Evolutionary conservation across 1,139 yeast species (phyloP).

Genomic region (Spathaspora sp.): DNA sequence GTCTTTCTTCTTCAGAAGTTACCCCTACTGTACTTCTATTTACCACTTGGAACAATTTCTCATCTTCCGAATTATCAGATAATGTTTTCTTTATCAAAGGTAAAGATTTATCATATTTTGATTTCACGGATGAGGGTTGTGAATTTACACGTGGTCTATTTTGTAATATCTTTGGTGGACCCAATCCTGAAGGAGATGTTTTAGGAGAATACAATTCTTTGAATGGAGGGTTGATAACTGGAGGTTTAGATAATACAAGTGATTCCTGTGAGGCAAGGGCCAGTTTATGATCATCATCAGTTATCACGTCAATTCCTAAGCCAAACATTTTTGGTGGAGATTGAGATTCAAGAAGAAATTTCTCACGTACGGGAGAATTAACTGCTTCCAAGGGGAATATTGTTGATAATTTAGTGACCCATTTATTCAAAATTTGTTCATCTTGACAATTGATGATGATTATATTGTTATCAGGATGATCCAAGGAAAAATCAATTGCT

Average conservation of each 20-base stretch:
- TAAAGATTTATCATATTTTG: slow-evolving; percentile 25
- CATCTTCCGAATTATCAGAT: slow-evolving; percentile 18
- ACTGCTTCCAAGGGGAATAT: slow-evolving; percentile 34
- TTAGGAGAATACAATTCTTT: slow-evolving; percentile 11
- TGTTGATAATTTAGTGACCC: slow-evolving; percentile 28
- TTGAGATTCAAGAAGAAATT: slow-evolving; percentile 23
- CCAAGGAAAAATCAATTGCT: slow-evolving; percentile 25
- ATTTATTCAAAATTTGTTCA: slow-evolving; percentile 20
- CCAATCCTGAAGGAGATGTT: slow-evolving; percentile 15
- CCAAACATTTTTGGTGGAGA: slow-evolving; percentile 28
- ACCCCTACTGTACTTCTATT: slow-evolving; percentile 10
- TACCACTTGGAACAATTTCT: slow-evolving; percentile 13
- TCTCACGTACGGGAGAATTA: slow-evolving; percentile 23
- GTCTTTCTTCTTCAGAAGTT: slow-evolving; percentile 18
- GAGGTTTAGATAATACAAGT: slow-evolving; percentile 4
- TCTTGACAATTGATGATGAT: slow-evolving; percentile 19
- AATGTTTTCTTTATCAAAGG: slow-evolving; percentile 30
- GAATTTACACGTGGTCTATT: slow-evolving; percentile 1
- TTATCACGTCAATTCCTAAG: slow-evolving; percentile 34
- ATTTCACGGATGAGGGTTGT: slow-evolving; percentile 14
- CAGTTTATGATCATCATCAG: slow-evolving; percentile 17
- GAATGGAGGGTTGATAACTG: slow-evolving; percentile 4
- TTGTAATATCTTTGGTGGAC: slow-evolving; percentile 5
- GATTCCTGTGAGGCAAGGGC: slow-evolving; percentile 1
- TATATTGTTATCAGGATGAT: slow-evolving; percentile 4